phyloP scores from a whole-genome alignment of 257 asterid species.

The Solanum acaule region DNA sequence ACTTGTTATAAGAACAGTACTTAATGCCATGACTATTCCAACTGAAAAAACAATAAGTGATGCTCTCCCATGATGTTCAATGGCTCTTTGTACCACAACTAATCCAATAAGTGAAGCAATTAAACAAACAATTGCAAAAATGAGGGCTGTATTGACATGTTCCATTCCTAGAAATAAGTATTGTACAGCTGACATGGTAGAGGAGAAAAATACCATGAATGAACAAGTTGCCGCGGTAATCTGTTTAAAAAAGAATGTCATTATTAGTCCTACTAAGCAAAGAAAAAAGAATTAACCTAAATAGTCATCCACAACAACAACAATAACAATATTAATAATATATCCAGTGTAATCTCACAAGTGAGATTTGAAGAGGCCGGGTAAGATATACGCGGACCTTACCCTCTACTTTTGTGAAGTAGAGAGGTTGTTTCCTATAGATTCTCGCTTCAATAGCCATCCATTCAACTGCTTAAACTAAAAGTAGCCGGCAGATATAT shows the following conservation, averaged over 20 bases:
- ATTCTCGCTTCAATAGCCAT: background rate
- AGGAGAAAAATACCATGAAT: slow-evolving; percentile 87
- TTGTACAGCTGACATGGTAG: slow-evolving; percentile 80
- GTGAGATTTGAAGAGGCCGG: background rate
- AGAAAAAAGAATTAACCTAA: background rate
- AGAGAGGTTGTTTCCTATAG: background rate
- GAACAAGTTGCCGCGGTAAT: slow-evolving; percentile 88
- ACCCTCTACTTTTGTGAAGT: background rate
- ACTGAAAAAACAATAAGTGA: slow-evolving; percentile 81
- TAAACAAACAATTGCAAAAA: slow-evolving; percentile 51
- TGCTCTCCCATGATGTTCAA: slow-evolving; percentile 61
- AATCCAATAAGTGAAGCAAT: slow-evolving; percentile 50
- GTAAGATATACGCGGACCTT: background rate
- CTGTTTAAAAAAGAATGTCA: slow-evolving; percentile 14
- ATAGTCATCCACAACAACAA: background rate
- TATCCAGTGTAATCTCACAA: background rate
- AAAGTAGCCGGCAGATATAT: background rate
- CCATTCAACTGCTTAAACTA: background rate
- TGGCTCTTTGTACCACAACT: slow-evolving; percentile 54
- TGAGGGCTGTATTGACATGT: slow-evolving; percentile 33
- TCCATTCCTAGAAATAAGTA: slow-evolving; percentile 78
- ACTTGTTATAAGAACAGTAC: slow-evolving; percentile 63
- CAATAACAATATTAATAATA: background rate
- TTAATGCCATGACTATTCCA: slow-evolving; percentile 72
- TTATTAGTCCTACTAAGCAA: background rate